These are phyloP conservation scores for Tricholoma flavovirens DNA, from an alignment of 768 basidiomycete genomes.

Conservation along the genomic window DNA sequence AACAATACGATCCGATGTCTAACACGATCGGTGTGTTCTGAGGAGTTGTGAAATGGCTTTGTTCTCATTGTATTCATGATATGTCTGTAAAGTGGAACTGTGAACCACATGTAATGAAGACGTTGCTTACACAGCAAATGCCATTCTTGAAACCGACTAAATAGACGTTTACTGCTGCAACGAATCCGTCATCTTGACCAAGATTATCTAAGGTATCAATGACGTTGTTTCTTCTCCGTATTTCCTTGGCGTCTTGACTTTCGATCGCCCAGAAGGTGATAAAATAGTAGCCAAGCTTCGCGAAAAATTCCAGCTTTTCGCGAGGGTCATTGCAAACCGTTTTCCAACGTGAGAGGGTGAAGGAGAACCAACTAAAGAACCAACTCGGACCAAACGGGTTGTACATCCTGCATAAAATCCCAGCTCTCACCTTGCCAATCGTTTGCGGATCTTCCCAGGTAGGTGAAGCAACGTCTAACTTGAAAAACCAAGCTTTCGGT, in stretches of 20 bases:
- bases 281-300: conserved; percentile 88
- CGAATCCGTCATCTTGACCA: conserved; percentile 33
- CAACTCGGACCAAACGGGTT: neutral
- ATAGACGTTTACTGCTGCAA: conserved; percentile 84
- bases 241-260: conserved; percentile 38
- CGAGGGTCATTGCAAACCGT: conserved; percentile 86
- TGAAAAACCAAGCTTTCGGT: conserved; percentile 82
- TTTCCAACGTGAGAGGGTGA: conserved; percentile 90
- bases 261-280: conserved; percentile 83
- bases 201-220: conserved; percentile 15
- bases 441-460: conserved; percentile 84
- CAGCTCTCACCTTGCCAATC: conserved; percentile 64
- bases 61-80: conserved; percentile 29
- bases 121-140: conserved; percentile 58
- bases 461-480: conserved; percentile 82
- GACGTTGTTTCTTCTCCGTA: conserved; percentile 23
- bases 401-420: neutral
- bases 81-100: conserved; percentile 92
- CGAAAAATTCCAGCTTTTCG: conserved; percentile 87
- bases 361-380: conserved; percentile 65
- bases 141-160: conserved; percentile 86
- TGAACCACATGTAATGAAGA: neutral
- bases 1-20: conserved; percentile 61
- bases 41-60: neutral
- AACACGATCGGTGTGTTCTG: conserved; percentile 76